Conservation (phyloP, 2,329 filamentous ascomycete genomes). For the Aspergillus spinulosporus region DNA sequence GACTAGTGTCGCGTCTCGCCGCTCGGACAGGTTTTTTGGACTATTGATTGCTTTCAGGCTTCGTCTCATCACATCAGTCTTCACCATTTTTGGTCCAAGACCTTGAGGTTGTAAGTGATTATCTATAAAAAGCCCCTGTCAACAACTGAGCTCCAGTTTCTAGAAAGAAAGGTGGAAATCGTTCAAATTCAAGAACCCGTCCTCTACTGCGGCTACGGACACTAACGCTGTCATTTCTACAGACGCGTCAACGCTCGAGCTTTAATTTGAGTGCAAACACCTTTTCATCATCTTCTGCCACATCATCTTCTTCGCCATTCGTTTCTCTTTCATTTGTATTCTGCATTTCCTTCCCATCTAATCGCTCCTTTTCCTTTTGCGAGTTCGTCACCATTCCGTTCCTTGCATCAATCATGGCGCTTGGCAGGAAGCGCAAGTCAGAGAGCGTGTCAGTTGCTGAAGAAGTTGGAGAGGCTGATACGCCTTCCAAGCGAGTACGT, state of each 20-base stretch:
- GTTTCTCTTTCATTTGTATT: slow-evolving; percentile 2
- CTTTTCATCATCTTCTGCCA: slow-evolving; percentile 13
- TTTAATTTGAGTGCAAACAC: slow-evolving; percentile 1
- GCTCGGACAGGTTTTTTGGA: background rate
- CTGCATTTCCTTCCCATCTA: background rate
- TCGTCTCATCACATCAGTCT: background rate
- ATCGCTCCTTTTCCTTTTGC: background rate
- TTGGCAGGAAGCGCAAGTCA: slow-evolving; percentile 31
- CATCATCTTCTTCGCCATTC: background rate
- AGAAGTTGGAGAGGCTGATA: slow-evolving; percentile 15
- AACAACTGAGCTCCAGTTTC: no score
- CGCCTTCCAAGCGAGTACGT: slow-evolving; percentile 28
- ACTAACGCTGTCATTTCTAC: slow-evolving; percentile 8
- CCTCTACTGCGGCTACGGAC: background rate
- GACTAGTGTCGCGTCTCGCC: background rate
- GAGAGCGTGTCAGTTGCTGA: slow-evolving; percentile 24
- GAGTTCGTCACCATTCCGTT: slow-evolving; percentile 4
- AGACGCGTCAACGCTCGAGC: slow-evolving; percentile 17
- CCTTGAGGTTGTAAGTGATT: no score
- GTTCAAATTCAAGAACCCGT: background rate
- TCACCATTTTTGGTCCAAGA: no score
- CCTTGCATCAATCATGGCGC: slow-evolving; percentile 14
- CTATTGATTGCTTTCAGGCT: background rate
- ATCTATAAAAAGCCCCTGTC: no score
- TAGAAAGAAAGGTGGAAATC: background rate